Conservation (phyloP, 257 asterid genomes). For the Solanum chilense region DNA sequence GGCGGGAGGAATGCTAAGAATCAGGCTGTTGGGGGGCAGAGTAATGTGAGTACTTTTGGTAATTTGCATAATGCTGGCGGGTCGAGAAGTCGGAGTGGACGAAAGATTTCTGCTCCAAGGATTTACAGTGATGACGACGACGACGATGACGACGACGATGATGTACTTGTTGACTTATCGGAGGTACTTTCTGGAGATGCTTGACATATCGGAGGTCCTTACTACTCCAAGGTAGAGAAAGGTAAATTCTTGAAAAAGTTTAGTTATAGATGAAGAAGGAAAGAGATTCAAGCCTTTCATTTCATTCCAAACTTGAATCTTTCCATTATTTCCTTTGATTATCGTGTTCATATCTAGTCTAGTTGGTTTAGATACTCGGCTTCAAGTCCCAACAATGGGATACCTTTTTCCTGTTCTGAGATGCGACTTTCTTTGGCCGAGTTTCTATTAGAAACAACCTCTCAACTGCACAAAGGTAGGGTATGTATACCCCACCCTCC, state of each 20-base stretch:
- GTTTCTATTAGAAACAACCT: neutral
- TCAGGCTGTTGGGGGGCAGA: neutral
- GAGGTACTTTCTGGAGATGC: neutral
- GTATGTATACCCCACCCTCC: neutral
- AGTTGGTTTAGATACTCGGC: neutral
- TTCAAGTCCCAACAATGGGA: neutral
- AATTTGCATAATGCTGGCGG: neutral
- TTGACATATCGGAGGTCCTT: neutral
- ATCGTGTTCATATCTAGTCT: neutral
- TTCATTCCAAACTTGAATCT: neutral
- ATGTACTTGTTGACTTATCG: neutral
- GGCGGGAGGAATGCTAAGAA: conserved; percentile 1
- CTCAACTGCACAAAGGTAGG: neutral
- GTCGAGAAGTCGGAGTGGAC: neutral
- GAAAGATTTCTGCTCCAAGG: neutral
- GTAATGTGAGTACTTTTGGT: neutral
- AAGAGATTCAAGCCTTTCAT: neutral
- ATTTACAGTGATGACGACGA: neutral
- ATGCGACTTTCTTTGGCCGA: neutral
- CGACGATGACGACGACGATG: neutral
- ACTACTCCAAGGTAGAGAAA: neutral
- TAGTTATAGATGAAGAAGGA: neutral
- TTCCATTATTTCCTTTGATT: neutral
- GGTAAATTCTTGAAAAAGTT: neutral
- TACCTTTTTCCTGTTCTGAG: neutral